These are phyloP conservation scores for Auriculariales sp. DNA, from an alignment of 768 basidiomycete species.

Conservation along the genomic window DNA sequence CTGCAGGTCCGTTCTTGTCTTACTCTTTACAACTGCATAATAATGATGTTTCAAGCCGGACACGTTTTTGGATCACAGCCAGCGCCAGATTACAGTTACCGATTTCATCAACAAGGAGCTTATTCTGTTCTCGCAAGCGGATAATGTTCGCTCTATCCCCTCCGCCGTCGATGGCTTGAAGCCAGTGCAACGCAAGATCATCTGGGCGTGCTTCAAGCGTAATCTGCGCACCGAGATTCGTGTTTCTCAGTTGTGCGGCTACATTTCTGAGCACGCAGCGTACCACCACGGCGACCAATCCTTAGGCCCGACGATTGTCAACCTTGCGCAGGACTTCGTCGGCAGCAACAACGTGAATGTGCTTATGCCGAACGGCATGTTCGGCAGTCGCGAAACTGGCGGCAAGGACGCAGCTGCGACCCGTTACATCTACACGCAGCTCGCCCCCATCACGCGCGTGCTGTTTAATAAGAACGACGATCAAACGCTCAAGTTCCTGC, in stretches of 20 bases:
- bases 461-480: slow-evolving; percentile 80
- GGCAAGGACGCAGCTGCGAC: slow-evolving; percentile 95
- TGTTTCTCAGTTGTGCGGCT: slow-evolving; percentile 92
- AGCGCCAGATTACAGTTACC: slow-evolving; percentile 70
- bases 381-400: slow-evolving; percentile 72
- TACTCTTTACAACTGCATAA: neutral
- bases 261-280: slow-evolving; percentile 82
- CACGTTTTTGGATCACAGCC: slow-evolving; percentile 81
- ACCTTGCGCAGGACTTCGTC: slow-evolving; percentile 85
- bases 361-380: slow-evolving; percentile 81
- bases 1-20: slow-evolving; percentile 48
- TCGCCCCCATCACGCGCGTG: slow-evolving; percentile 55
- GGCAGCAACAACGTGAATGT: slow-evolving; percentile 93
- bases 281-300: slow-evolving; percentile 95
- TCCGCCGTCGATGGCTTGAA: slow-evolving; percentile 89
- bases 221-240: slow-evolving; percentile 89
- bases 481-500: slow-evolving; percentile 65
- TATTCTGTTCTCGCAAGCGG: slow-evolving; percentile 98
- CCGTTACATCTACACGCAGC: slow-evolving; percentile 87
- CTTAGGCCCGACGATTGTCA: slow-evolving; percentile 80
- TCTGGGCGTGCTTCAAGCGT: slow-evolving; percentile 92
- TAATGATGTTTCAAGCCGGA: slow-evolving; percentile 47
- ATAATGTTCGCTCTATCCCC: slow-evolving; percentile 96
- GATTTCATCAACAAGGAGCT: slow-evolving; percentile 98
- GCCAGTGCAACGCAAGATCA: slow-evolving; percentile 92